These are phyloP conservation scores for Kwoniella mangroviensis DNA, from an alignment of 768 basidiomycete species.

Conservation along the genomic window DNA sequence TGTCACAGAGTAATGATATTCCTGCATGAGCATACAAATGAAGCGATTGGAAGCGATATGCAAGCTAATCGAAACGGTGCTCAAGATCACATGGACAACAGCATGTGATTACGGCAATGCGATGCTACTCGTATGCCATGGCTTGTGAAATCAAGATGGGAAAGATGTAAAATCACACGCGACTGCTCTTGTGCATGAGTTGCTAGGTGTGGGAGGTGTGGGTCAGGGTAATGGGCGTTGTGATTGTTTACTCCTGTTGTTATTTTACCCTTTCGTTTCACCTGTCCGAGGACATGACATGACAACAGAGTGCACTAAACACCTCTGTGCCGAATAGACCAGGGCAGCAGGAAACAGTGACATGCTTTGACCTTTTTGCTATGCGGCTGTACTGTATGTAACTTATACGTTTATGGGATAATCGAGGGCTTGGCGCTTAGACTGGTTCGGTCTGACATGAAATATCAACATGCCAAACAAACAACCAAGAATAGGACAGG, in stretches of 20 bases:
- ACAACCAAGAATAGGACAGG: no score
- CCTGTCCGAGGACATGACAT: background rate
- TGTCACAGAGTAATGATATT: background rate
- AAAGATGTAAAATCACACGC: no score
- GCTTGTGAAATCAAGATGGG: no score
- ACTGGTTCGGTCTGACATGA: constrained; percentile 5
- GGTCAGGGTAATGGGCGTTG: no score
- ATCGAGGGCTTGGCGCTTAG: constrained; percentile 22
- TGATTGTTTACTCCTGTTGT: background rate
- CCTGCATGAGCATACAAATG: background rate
- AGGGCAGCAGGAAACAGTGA: background rate
- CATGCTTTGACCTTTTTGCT: background rate
- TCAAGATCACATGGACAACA: background rate
- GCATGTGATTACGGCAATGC: no score
- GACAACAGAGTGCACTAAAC: background rate
- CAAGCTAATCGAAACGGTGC: background rate
- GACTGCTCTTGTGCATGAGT: no score
- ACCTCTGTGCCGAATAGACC: background rate
- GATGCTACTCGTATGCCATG: no score
- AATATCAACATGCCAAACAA: background rate
- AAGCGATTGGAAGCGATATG: background rate
- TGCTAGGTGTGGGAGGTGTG: no score
- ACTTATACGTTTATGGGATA: background rate
- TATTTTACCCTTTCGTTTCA: background rate
- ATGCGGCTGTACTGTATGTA: constrained; percentile 2